These are phyloP conservation scores for Colletotrichum liaoningense DNA, from an alignment of 2,329 filamentous ascomycete genomes.

Conservation along the genomic window DNA sequence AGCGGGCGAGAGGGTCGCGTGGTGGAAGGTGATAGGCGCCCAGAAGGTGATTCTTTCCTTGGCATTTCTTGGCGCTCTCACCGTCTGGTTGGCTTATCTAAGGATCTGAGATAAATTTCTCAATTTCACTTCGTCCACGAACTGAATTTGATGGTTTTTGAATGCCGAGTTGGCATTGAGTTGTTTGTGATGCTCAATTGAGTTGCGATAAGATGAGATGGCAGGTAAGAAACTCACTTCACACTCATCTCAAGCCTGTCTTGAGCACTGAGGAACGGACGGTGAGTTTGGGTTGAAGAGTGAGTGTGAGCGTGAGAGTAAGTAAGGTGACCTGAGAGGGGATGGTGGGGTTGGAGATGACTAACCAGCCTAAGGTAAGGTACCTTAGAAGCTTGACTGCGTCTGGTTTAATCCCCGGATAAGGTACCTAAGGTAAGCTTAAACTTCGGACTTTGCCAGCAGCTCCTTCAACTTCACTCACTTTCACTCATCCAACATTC, in stretches of 20 bases:
- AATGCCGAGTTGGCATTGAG: neutral
- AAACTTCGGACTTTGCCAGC: neutral
- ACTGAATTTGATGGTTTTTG: neutral
- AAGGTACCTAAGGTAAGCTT: neutral
- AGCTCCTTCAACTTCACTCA: neutral
- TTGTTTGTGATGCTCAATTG: neutral
- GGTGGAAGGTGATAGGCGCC: slow-evolving; percentile 32
- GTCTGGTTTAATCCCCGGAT: neutral
- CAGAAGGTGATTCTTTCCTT: slow-evolving; percentile 11
- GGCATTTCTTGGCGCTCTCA: slow-evolving; percentile 29
- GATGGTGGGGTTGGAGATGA: neutral
- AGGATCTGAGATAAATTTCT: neutral
- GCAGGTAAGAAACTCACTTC: neutral
- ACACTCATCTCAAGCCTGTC: neutral
- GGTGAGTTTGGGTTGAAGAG: neutral
- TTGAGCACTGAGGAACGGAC: neutral
- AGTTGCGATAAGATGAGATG: neutral
- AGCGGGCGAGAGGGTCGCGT: slow-evolving; percentile 27
- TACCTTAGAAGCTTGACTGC: neutral
- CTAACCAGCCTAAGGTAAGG: too few relatives aligned
- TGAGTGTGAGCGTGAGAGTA: too few relatives aligned
- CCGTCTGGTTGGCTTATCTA: slow-evolving; percentile 4
- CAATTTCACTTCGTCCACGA: neutral
- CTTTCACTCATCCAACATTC: neutral
- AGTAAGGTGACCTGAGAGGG: neutral